Base-by-base conservation (phyloP, 768 basidiomycete genomes). In the Mycena crocata region DNA sequence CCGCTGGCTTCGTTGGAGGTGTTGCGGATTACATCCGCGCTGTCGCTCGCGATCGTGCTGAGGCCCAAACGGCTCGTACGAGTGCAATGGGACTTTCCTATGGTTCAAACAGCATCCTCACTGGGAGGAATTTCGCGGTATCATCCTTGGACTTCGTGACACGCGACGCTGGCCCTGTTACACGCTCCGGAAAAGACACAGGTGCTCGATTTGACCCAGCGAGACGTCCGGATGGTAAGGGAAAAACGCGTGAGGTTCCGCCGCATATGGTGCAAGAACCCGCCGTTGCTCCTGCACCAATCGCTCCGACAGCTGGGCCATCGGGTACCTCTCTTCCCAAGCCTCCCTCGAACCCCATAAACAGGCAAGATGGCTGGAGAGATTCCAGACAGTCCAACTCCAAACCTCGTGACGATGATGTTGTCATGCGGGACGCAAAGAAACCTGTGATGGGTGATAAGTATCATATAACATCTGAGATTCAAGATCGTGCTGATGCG, bases 381-480 rank as follows among this genome's bases (percentile, higher is more conserved):
- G 37, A 44, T 1, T 61, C 58, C 0, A 45, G 15, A 1, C 57
- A 57, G 2, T 64, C 63, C 3, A 52, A 37, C 17, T 35, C 50
- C 15, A 55, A 61, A 34, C 7, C n/a, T 0, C 31, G n/a, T n/a
- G n/a, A n/a, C n/a, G 39, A 61, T 17, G 59, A 66, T 40, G 54
- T 66, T 0, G 44, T 61, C 1, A 66, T 66, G 65, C 23, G 57
- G 0, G 58, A 66, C 15, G 51, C 37, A 1, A 15, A 32, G 2
- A 67, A 62, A n/a, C n/a, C n/a, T n/a, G n/a, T n/a, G 59, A 61
- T 28, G 30, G 26, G 31, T 19, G 59, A 67, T 17, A 60, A 62
- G 46, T 67, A 67, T 19, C 66, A 57, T 26, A 19, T 67, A 21
- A 67, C 66, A 0, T 67, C 59, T 17, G 32, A 56, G 1, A 31